Conservation (phyloP, 352 stramenopile genomes). For the Pythium sp. region DNA sequence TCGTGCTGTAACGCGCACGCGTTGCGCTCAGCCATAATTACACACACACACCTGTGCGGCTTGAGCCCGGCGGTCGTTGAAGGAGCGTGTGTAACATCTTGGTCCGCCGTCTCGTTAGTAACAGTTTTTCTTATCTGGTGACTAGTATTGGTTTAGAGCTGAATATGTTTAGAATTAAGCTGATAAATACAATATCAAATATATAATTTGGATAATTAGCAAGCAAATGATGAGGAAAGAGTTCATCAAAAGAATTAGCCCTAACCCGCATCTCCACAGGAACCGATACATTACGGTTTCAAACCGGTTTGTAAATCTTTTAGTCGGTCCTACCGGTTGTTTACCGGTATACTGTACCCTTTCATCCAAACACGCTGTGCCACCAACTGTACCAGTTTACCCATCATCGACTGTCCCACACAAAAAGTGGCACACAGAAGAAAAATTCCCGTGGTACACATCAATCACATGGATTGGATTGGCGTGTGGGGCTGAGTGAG, state of each 20-base stretch:
- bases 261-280: no score
- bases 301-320: background rate
- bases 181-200: no score
- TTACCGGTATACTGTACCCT: background rate
- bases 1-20: background rate
- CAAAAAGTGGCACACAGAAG: background rate
- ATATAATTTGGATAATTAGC: no score
- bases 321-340: background rate
- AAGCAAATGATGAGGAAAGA: no score
- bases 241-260: no score
- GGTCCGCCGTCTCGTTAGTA: no score
- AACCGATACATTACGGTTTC: background rate
- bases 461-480: background rate
- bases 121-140: no score
- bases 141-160: no score
- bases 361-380: background rate
- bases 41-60: background rate
- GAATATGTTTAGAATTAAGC: no score
- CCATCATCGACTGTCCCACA: background rate
- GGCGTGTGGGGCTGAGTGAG: background rate
- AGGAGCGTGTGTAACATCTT: no score
- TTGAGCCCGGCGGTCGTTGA: no score
- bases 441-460: background rate
- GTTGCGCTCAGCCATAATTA: background rate
- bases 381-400: background rate